Conservation (phyloP, 208 protist genomes). For the Wallacemonas sp. region DNA sequence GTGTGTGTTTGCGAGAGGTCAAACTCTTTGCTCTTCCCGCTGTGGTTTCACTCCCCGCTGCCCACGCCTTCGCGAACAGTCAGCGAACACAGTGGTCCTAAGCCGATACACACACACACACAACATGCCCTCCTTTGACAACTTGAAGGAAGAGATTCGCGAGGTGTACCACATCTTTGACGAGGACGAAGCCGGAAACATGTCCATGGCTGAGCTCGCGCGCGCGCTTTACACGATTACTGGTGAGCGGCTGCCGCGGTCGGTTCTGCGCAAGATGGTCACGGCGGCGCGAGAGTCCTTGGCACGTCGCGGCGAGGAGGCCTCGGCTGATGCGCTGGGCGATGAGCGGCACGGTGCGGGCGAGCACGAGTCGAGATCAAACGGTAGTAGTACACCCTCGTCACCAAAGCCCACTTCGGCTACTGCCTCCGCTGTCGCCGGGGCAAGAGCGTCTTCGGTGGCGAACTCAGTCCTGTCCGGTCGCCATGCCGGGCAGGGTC, state of each 20-base stretch:
- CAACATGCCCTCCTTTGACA: slow-evolving; percentile 32
- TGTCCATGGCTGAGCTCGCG: slow-evolving; percentile 57
- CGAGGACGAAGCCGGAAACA: slow-evolving; percentile 71
- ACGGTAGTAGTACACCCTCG: neutral
- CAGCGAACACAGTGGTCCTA: no score
- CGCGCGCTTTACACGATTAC: slow-evolving; percentile 81
- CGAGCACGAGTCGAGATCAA: neutral
- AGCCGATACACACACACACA: neutral
- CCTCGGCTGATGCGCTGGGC: neutral
- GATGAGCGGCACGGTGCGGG: neutral
- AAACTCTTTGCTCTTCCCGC: no score
- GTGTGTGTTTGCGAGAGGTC: no score
- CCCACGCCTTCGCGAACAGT: no score
- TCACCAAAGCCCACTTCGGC: neutral
- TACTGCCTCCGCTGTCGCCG: neutral
- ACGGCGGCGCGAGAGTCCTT: slow-evolving; percentile 35
- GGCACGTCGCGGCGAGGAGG: slow-evolving; percentile 24
- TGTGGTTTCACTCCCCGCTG: no score
- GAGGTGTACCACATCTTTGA: slow-evolving; percentile 86
- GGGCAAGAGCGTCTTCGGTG: neutral
- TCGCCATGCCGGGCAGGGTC: neutral
- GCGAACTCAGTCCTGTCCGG: neutral
- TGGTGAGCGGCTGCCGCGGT: slow-evolving; percentile 51
- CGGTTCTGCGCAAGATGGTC: slow-evolving; percentile 55
- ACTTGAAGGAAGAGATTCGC: slow-evolving; percentile 67